Conservation (phyloP, 1,284 basidiomycete genomes). For the Cryptococcus wingfieldii region DNA sequence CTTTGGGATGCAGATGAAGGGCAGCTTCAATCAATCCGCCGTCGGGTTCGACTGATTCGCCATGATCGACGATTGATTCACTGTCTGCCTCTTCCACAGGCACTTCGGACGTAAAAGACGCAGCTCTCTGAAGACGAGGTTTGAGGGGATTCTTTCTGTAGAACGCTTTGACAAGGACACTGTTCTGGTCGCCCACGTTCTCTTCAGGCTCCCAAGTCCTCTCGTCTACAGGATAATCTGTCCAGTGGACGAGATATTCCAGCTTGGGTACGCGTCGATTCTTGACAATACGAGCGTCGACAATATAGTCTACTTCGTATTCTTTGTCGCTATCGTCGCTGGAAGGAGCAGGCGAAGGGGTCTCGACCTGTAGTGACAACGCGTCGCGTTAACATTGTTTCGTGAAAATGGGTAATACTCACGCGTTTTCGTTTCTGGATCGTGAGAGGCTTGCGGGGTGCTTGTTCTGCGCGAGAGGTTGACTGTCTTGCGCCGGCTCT, state of each 20-base stretch:
- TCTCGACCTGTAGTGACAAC: too few relatives aligned
- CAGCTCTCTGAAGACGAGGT: constrained; percentile 5
- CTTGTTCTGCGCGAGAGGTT: too few relatives aligned
- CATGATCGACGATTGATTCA: background rate
- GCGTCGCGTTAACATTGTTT: too few relatives aligned
- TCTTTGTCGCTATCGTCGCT: constrained; percentile 28
- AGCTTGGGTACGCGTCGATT: constrained; percentile 20
- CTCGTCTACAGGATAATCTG: constrained; percentile 28
- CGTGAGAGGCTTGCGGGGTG: too few relatives aligned
- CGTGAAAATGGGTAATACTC: too few relatives aligned
- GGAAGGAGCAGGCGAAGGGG: too few relatives aligned
- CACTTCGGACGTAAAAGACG: too few relatives aligned
- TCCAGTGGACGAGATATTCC: constrained; percentile 42
- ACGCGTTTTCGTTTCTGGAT: too few relatives aligned
- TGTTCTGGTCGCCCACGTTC: constrained; percentile 45
- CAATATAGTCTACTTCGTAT: constrained; percentile 41
- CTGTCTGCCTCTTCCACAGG: background rate
- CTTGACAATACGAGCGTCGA: constrained; percentile 28
- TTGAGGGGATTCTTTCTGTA: constrained; percentile 29
- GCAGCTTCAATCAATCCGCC: too few relatives aligned
- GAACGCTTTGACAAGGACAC: constrained; percentile 34
- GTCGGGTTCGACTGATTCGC: too few relatives aligned
- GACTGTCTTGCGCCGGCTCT: too few relatives aligned
- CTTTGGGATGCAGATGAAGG: too few relatives aligned
- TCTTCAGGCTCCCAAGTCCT: constrained; percentile 34